These are phyloP conservation scores for Boletus insuetus DNA, from an alignment of 768 basidiomycete genomes.

Conservation along the genomic window DNA sequence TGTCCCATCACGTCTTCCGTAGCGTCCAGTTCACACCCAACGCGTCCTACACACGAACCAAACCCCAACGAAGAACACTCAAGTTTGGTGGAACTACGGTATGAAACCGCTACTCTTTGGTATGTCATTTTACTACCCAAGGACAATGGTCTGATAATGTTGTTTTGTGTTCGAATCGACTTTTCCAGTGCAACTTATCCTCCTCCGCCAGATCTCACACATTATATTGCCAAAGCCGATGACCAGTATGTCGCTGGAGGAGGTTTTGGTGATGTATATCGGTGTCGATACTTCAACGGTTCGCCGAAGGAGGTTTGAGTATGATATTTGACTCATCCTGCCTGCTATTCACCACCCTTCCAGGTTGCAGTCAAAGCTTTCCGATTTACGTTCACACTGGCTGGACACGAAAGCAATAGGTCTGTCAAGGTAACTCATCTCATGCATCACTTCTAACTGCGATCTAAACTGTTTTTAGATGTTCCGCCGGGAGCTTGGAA, in stretches of 20 bases:
- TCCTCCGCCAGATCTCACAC: neutral
- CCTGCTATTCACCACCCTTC: neutral
- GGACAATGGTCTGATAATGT: no score
- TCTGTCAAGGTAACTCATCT: neutral
- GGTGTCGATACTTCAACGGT: neutral
- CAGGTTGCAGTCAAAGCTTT: neutral
- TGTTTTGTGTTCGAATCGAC: no score
- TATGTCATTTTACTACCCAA: no score
- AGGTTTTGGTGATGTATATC: neutral
- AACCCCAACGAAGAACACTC: no score
- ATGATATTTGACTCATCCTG: neutral
- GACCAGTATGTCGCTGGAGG: neutral
- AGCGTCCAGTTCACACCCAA: no score
- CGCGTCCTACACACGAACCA: no score
- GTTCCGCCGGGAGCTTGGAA: neutral
- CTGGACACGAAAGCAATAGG: no score
- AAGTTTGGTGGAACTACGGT: no score
- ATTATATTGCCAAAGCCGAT: neutral
- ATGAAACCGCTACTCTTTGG: no score
- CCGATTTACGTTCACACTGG: neutral
- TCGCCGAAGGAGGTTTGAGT: neutral
- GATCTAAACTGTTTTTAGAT: neutral
- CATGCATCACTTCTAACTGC: neutral
- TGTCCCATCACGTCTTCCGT: no score
- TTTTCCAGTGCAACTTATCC: no score